Evolutionary conservation across 176 grass and related monocot genomes (phyloP).

Genomic region (Ananas comosus): DNA sequence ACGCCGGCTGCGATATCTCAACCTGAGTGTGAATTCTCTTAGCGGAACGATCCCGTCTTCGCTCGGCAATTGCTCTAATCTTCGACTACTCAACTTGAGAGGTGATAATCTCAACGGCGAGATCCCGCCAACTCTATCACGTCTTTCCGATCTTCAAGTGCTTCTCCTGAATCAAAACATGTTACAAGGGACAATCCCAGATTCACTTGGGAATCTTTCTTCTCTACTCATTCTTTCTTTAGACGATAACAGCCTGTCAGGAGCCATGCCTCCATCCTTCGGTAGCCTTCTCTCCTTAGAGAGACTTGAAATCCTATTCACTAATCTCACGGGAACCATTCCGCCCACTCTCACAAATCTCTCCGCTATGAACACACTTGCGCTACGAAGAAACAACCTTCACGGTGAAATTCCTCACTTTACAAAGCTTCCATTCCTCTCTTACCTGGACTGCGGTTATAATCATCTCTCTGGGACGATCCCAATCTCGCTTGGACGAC

Average conservation of each 20-base stretch:
- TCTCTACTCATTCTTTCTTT: background rate
- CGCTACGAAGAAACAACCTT: no score
- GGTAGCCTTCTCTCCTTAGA: constrained; percentile 19
- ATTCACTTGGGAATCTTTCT: background rate
- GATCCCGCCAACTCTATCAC: background rate
- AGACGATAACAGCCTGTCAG: constrained; percentile 2
- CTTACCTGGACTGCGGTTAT: no score
- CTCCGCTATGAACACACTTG: no score
- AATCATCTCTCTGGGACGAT: no score
- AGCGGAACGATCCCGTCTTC: background rate
- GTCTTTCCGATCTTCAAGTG: background rate
- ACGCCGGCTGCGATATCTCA: background rate
- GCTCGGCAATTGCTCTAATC: constrained; percentile 11
- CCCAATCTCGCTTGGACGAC: no score
- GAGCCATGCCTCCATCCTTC: constrained; percentile 26
- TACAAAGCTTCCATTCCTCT: no score
- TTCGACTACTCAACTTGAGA: constrained; percentile 2
- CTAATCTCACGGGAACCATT: background rate
- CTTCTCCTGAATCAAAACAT: constrained; percentile 9
- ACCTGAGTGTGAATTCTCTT: background rate
- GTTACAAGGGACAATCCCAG: constrained; percentile 5
- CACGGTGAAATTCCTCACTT: no score
- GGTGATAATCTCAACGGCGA: constrained; percentile 14
- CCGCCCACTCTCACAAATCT: background rate
- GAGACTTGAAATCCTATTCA: background rate